Base-by-base conservation (phyloP, 2,329 filamentous ascomycete genomes). In the Boeremia lycopersici region DNA sequence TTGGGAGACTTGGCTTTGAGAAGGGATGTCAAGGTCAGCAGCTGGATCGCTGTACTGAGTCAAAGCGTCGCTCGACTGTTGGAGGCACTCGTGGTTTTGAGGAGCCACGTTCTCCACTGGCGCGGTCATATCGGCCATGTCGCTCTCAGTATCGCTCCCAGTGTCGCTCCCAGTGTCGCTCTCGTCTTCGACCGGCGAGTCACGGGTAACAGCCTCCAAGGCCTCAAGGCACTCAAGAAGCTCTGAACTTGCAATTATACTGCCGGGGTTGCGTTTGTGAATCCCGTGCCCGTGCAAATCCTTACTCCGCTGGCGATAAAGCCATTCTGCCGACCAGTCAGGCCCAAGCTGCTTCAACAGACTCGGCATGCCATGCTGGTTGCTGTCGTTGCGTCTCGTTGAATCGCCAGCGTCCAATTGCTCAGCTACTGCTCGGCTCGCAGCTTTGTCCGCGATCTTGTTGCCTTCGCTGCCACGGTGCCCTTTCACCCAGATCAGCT, bases 401-500 rank as follows among this genome's bases (percentile, higher is more conserved):
- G 3, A 17, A 7, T 17, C 25, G 1, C 13, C 25, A 15, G 25
- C 4, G 2, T 13, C 12, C 17, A 29, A 15, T 13, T 41, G 39
- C 25, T 5, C n/a, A 10, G 3, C 4, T 10, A 31, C 34, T 4
- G 44, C 51, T 10, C 23, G 2, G 13, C 4, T 3, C 3, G 56
- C 56, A 7, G 30, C 28, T 17, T 15, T 6, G 29, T 62, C 62
- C 28, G 60, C 60, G 0, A 35, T 7, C 1, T 15, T 4, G 26
- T 61, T 59, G 7, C 56, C 56, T 4, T 40, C 35, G 28, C 57
- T 58, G 2, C 19, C 10, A 0, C 11, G 1, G 13, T 64, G 61
- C 0, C 55, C 56, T n/a, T 62, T 64, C 4, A 62, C 59, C 61
- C 61, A 62, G 2, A 43, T 4, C 1, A 62, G n/a, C 23, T 62